Percentiles rank a stretch among this genome's conserved stretches.
These are phyloP conservation scores for Macrotyloma uniflorum DNA, from an alignment of 306 rosid species.

Conservation along the genomic window DNA sequence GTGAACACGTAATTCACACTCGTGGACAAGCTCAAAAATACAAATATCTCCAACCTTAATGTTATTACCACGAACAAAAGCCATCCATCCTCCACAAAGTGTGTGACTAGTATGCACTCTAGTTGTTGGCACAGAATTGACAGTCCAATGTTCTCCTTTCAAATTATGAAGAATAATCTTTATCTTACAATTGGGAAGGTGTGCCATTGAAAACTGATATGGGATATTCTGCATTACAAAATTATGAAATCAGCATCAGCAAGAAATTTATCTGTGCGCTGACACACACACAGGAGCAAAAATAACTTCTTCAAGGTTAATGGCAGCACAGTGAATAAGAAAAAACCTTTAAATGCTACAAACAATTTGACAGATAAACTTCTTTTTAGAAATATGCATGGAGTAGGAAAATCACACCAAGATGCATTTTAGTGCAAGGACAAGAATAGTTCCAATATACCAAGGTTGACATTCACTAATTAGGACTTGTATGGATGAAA, in stretches of 20 bases:
- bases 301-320: neutral
- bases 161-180: constrained; percentile 82
- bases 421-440: constrained; percentile 2
- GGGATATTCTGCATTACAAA: constrained; percentile 78
- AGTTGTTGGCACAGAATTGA: constrained; percentile 87
- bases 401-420: constrained; percentile 21
- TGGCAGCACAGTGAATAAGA: constrained; percentile 19
- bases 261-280: neutral
- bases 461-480: constrained; percentile 11
- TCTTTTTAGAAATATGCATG: neutral
- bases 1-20: constrained; percentile 79
- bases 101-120: constrained; percentile 94
- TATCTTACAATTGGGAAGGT: constrained; percentile 85
- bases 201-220: constrained; percentile 79
- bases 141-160: constrained; percentile 89
- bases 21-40: constrained; percentile 78
- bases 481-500: neutral
- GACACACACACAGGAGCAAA: neutral
- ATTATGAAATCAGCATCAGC: constrained; percentile 30
- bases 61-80: constrained; percentile 86
- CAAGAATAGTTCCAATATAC: constrained; percentile 27
- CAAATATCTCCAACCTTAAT: constrained; percentile 83
- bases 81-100: constrained; percentile 98
- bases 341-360: constrained; percentile 2
- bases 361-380: neutral